These are phyloP conservation scores for Phytophthora pistaciae DNA, from an alignment of 352 stramenopile genomes.

Conservation along the genomic window DNA sequence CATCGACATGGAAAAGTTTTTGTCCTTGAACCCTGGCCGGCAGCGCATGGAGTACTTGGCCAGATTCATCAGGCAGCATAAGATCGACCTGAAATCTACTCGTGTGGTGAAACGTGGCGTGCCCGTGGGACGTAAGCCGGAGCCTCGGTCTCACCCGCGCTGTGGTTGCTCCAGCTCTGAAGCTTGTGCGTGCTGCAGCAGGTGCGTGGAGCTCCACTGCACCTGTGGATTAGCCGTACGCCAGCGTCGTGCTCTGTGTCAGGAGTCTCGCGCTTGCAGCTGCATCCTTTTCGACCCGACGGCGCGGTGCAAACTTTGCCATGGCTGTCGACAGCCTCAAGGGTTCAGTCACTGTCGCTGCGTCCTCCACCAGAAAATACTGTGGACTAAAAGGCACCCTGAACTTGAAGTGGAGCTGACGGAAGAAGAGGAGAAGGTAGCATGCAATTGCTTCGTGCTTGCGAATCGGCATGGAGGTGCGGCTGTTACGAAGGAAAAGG, in stretches of 20 bases:
- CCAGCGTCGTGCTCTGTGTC: constrained; percentile 43
- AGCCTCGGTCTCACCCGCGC: constrained; percentile 26
- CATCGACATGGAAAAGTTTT: constrained; percentile 6
- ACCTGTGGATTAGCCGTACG: constrained; percentile 44
- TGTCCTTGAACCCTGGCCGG: neutral
- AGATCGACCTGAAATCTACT: constrained; percentile 26
- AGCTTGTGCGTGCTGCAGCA: constrained; percentile 57
- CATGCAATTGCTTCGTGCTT: constrained; percentile 56
- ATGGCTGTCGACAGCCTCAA: constrained; percentile 55
- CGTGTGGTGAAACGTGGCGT: neutral
- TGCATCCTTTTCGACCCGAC: constrained; percentile 43
- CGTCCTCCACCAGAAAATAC: constrained; percentile 50
- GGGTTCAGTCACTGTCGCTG: constrained; percentile 70
- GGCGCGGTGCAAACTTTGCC: constrained; percentile 59
- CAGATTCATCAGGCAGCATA: constrained; percentile 34
- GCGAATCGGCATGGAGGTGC: constrained; percentile 28
- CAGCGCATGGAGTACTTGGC: constrained; percentile 39
- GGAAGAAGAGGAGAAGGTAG: constrained; percentile 17
- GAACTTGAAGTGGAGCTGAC: constrained; percentile 23
- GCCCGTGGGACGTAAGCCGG: constrained; percentile 30
- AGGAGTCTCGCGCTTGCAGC: constrained; percentile 73
- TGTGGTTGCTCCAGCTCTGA: constrained; percentile 64
- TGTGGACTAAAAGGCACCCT: constrained; percentile 34
- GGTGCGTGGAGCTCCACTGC: constrained; percentile 73
- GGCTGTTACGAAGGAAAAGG: constrained; percentile 27